Evolutionary conservation across 306 rosid species (phyloP), one percentile per base, ranked within the genome.

Genomic region (Abrus pulchellus): DNA sequence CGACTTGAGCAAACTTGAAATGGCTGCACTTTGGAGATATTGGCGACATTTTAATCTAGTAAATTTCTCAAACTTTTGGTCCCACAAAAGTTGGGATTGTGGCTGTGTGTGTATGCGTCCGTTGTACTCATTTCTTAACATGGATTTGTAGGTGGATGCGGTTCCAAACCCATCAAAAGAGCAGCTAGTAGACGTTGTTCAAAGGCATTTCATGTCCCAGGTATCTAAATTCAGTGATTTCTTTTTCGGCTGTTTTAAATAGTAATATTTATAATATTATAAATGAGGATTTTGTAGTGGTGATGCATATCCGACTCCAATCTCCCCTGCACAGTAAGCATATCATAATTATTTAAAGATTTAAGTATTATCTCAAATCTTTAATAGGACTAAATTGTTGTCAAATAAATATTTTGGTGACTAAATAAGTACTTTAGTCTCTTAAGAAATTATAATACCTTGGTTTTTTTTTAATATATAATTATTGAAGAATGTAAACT

Each of bases 141-240:
- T 76, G 79, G 20, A 36, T 57, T 41, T 74, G 41, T 59, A 92
- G 98, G 95, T 92, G 72, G 97, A 88, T 74, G 88, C 87, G 28
- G 77, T 86, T 52, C 97, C 97, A 30, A 94, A 94, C 84, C 98
- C 97, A 12, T 94, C 98, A 0, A 92, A 90, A 82, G 98, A 94
- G 85, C 94, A 94, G 79, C 85, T 94, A 9, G 85, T 94, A 74
- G 97, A 92, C 82, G 90, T 89, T 60, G 98, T 94, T 68, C 97
- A 92, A 87, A 91, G 97, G 92, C 98, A 94, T 85, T 94, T 94
- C 91, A 88, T 90, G 97, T 91, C 98, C 1, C 98, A 91, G 97
- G 98, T 92, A 88, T 56, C 45, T 48, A 90, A 34, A 62, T 71
- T 66, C 33, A 30, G 41, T 38, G 60, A 9, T 28, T 6, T 5